Evolutionary conservation across 176 grass and related monocot species (phyloP).

Genomic region (Oryza meridionalis): DNA sequence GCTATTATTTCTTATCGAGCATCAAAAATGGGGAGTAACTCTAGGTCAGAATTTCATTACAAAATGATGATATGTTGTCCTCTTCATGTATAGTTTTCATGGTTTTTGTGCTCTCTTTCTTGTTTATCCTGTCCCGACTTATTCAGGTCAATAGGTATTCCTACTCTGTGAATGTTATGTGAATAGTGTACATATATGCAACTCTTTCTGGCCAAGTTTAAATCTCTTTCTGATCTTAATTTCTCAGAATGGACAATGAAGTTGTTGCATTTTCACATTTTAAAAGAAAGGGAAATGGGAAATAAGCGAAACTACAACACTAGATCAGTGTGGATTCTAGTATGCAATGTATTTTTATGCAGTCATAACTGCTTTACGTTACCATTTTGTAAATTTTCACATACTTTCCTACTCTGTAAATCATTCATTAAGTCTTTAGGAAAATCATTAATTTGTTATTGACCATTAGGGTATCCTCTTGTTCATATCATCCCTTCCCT

Average conservation of each 20-base stretch:
- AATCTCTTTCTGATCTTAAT: not conserved
- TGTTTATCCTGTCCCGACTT: not conserved
- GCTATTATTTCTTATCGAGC: not conserved
- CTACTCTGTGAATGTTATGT: not conserved
- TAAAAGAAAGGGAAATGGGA: not conserved
- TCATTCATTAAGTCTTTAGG: not conserved
- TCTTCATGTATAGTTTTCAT: not conserved
- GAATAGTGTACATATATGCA: not conserved
- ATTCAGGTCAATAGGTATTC: not conserved
- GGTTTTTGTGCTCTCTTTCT: conserved; percentile 23
- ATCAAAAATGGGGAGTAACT: not conserved
- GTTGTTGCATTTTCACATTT: not conserved
- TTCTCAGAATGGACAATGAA: not conserved
- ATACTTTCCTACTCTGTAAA: conserved; percentile 5
- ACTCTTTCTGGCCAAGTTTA: not conserved
- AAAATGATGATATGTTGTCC: conserved; percentile 14
- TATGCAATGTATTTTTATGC: not conserved
- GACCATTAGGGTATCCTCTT: not conserved
- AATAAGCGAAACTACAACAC: not conserved
- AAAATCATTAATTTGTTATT: not conserved
- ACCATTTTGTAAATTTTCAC: not conserved
- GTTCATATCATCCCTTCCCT: not conserved
- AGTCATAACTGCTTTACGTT: conserved; percentile 11
- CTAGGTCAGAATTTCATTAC: not conserved
- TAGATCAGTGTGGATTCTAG: not conserved